Percentiles rank a stretch among this genome's conserved stretches.
Evolutionary conservation across 2,329 filamentous ascomycete genomes (phyloP).

Genomic region (Talaromyces sp.): DNA sequence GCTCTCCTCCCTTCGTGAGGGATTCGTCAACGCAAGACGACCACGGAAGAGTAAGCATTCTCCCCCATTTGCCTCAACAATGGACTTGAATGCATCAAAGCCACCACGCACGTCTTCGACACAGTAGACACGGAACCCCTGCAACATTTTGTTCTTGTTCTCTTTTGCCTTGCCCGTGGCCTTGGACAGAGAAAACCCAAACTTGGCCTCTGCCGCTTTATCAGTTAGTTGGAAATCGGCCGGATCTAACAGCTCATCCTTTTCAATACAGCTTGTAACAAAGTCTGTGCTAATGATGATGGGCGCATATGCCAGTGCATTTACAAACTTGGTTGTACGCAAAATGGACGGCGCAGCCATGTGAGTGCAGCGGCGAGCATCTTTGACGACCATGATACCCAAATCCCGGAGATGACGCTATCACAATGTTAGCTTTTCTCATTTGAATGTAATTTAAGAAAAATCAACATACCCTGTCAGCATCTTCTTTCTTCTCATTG

Average conservation of each 20-base stretch:
- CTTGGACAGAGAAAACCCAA: conserved; percentile 69
- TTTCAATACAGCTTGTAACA: conserved; percentile 74
- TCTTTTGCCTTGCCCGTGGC: conserved; percentile 71
- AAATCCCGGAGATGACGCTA: conserved; percentile 80
- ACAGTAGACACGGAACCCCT: conserved; percentile 79
- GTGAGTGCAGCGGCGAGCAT: conserved; percentile 77
- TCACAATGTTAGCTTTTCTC: conserved; percentile 17
- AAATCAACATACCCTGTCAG: conserved; percentile 69
- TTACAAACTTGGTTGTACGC: conserved; percentile 91
- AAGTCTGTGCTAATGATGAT: conserved; percentile 76
- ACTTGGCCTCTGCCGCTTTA: conserved; percentile 69
- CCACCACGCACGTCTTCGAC: conserved; percentile 79
- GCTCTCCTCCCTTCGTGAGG: conserved; percentile 56
- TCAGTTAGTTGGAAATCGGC: conserved; percentile 72
- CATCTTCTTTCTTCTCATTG: conserved; percentile 70
- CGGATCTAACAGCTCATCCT: conserved; percentile 65
- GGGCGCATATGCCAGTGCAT: conserved; percentile 79
- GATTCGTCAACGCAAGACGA: conserved; percentile 68
- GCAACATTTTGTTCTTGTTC: conserved; percentile 76
- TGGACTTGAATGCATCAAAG: conserved; percentile 79
- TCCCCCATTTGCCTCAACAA: conserved; percentile 87
- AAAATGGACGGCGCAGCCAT: conserved; percentile 85
- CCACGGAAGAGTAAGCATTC: conserved; percentile 76
- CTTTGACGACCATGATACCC: conserved; percentile 78
- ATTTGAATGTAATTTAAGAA: neutral